These are phyloP conservation scores for Stemphylium beticola DNA, from an alignment of 2,329 filamentous ascomycete species.

Conservation along the genomic window DNA sequence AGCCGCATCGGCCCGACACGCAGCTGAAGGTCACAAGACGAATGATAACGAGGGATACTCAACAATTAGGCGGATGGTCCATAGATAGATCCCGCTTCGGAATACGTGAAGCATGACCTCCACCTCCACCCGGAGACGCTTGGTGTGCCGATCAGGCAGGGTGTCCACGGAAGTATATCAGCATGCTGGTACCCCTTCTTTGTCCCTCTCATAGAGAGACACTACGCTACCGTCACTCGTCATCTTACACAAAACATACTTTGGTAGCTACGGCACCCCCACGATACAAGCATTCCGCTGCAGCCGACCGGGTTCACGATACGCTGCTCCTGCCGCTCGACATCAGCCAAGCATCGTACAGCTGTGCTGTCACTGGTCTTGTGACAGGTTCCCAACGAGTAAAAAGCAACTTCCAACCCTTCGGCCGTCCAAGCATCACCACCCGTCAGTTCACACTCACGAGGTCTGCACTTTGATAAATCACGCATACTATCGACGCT, in stretches of 20 bases:
- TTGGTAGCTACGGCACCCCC: slow-evolving; percentile 29
- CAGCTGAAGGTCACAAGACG: slow-evolving; percentile 15
- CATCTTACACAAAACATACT: slow-evolving; percentile 30
- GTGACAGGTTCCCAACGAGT: slow-evolving; percentile 37
- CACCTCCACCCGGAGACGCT: slow-evolving; percentile 31
- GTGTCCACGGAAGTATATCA: slow-evolving; percentile 45
- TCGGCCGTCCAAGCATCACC: slow-evolving; percentile 32
- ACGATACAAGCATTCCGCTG: slow-evolving; percentile 38
- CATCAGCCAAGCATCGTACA: slow-evolving; percentile 41
- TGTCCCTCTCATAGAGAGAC: slow-evolving; percentile 8
- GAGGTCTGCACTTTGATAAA: slow-evolving; percentile 30
- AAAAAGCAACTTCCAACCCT: slow-evolving; percentile 32
- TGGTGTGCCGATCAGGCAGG: slow-evolving; percentile 27
- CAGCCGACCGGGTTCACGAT: slow-evolving; percentile 30
- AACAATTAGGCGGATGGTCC: slow-evolving; percentile 21
- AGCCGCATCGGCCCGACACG: slow-evolving; percentile 20
- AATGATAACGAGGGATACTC: slow-evolving; percentile 26
- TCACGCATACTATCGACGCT: slow-evolving; percentile 22
- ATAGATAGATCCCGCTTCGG: slow-evolving; percentile 34
- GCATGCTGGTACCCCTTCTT: slow-evolving; percentile 25
- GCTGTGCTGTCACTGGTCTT: slow-evolving; percentile 42
- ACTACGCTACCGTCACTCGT: slow-evolving; percentile 18
- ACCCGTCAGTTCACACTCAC: slow-evolving; percentile 26
- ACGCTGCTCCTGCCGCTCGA: slow-evolving; percentile 26
- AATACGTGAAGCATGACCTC: slow-evolving; percentile 30